Conservation (phyloP, 78 protist species). For the Trichosphaerium sp. region DNA sequence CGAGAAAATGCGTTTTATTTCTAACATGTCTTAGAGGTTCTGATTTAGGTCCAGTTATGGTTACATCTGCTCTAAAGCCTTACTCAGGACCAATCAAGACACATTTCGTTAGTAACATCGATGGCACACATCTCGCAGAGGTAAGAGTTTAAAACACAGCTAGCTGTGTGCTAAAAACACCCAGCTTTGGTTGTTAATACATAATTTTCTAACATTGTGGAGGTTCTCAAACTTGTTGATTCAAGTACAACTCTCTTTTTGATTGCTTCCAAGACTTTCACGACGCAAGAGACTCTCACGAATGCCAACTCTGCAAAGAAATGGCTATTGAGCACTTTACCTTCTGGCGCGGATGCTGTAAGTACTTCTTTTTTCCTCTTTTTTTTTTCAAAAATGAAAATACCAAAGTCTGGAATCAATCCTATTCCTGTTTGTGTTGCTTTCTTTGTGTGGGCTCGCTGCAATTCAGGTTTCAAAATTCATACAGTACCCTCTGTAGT, state of each 20-base stretch:
- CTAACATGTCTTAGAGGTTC: slow-evolving; percentile 84
- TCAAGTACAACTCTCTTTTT: slow-evolving; percentile 83
- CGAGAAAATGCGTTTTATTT: neutral
- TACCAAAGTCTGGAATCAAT: neutral
- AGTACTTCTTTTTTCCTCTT: too few species aligned
- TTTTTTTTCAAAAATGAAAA: too few species aligned
- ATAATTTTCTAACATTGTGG: neutral
- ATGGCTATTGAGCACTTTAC: slow-evolving; percentile 51
- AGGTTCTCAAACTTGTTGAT: slow-evolving; percentile 32
- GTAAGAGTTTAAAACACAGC: neutral
- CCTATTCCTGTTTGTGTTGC: neutral
- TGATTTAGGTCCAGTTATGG: slow-evolving; percentile 94
- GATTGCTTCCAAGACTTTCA: slow-evolving; percentile 90
- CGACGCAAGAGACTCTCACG: slow-evolving; percentile 90
- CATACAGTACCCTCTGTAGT: too few species aligned
- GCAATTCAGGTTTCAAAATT: too few species aligned
- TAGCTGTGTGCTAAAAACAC: too few species aligned
- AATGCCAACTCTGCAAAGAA: slow-evolving; percentile 76
- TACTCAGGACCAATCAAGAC: slow-evolving; percentile 45
- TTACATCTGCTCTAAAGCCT: slow-evolving; percentile 75
- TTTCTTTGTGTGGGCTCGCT: too few species aligned
- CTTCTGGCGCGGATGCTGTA: neutral
- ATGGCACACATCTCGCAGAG: slow-evolving; percentile 88
- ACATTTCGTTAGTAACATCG: slow-evolving; percentile 91
- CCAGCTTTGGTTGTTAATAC: too few species aligned